Evolutionary conservation across 192 early-diverging fungal species (phyloP), one percentile per base, ranked within the genome.

Genomic region (Funneliformis mosseae): DNA sequence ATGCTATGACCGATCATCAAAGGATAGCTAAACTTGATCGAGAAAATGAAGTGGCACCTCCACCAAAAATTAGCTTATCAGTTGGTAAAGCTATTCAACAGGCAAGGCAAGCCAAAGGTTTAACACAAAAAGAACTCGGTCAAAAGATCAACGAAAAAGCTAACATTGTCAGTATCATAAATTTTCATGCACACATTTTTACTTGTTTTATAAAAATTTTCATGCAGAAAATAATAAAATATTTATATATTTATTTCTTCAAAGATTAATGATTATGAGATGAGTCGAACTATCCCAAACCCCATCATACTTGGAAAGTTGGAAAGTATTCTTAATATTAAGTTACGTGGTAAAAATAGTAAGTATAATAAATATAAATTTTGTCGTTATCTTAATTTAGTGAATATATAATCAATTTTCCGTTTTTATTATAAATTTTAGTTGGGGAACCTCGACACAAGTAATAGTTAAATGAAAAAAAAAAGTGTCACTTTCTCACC

Each of bases 111-210:
- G 92, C 89, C 16, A 93, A 94, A 87, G 83, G 85, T 16, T 71
- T 93, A 83, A 96, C 92, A 38, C 97, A 99, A 84, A 97, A 97
- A 91, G 94, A 96, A 23, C 87, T 97, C 39, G 94, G 92, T 46
- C 91, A 91, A 61, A 91, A 90, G 82, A 93, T 99, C 83, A 97
- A 97, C 79, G 97, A 99, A 83, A 97, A 97, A 89, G 92, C 93
- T 72, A 92, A 92, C 74, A 90, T 97, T 71, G 89, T 91, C 81
- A 86, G 83, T 87, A 28, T 33, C 11, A n/a, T 45, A 42, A 28
- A 59, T 7, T 12, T 11, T 74, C 63, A 46, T 41, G 62, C 60
- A 74, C 43, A 11, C 38, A 64, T 64, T 2, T 12, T 1, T 18
- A 43, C 0, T 21, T 33, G 33, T 33, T 0, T 33, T 2, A 33